Percentiles rank a stretch among this genome's conserved stretches.
These are phyloP conservation scores for Quercus cerris DNA, from an alignment of 306 rosid species.

Conservation along the genomic window DNA sequence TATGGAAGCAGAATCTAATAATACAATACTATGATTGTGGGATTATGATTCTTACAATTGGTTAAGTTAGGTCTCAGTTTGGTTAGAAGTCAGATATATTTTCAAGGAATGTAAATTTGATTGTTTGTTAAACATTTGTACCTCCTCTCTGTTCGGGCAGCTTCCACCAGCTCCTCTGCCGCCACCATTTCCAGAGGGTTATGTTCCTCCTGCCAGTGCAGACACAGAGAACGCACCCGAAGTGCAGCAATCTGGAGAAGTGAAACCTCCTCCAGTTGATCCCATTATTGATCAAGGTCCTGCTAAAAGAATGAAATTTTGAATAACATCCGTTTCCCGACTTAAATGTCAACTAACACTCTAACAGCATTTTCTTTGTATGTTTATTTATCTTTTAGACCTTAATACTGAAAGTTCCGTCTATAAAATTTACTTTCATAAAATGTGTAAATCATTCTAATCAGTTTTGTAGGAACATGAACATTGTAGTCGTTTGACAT, in stretches of 20 bases:
- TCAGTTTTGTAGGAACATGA: neutral
- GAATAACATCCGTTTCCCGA: neutral
- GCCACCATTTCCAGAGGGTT: conserved; percentile 91
- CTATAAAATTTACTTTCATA: neutral
- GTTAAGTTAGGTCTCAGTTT: neutral
- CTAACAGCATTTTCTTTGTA: neutral
- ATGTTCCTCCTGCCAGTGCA: conserved; percentile 45
- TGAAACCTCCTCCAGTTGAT: conserved; percentile 63
- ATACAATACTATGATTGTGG: neutral
- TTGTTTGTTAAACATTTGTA: neutral
- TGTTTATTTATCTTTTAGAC: neutral
- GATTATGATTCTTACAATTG: neutral
- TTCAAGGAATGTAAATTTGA: neutral
- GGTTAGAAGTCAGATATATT: neutral
- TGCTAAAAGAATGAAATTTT: conserved; percentile 76
- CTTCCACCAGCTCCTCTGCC: conserved; percentile 83
- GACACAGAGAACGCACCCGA: conserved; percentile 69
- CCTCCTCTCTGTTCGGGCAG: conserved; percentile 35
- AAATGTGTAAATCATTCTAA: neutral
- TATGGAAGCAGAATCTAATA: neutral
- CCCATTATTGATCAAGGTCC: conserved; percentile 94
- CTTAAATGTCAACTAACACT: neutral
- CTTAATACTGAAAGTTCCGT: neutral
- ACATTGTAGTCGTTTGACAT: neutral
- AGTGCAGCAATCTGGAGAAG: conserved; percentile 59